Conservation (phyloP, 805 yeast genomes). For the Teunomyces atbi region DNA sequence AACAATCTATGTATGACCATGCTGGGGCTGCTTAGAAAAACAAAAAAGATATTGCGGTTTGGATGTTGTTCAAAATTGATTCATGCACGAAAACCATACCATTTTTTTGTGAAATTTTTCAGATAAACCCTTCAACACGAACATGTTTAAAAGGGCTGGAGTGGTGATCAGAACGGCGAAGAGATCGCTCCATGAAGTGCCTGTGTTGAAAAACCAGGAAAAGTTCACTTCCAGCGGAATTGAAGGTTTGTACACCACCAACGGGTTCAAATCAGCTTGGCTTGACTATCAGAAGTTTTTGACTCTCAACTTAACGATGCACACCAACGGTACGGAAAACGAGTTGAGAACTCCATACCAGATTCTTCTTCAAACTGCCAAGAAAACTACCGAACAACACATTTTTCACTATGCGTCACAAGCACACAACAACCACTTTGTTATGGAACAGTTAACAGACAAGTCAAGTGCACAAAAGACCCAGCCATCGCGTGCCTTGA, state of each 20-base stretch:
- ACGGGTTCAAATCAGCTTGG: slow-evolving; percentile 79
- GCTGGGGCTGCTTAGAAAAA: too few species aligned
- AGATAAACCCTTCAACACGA: slow-evolving; percentile 2
- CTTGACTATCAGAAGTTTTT: slow-evolving; percentile 68
- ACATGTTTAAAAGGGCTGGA: slow-evolving; percentile 7
- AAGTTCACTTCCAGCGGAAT: slow-evolving; percentile 49
- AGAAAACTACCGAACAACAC: slow-evolving; percentile 61
- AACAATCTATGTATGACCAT: background rate
- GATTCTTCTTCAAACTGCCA: slow-evolving; percentile 63
- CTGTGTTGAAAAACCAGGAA: slow-evolving; percentile 46
- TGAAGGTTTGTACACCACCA: slow-evolving; percentile 59
- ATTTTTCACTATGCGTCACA: slow-evolving; percentile 88
- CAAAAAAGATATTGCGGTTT: background rate
- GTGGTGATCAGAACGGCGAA: slow-evolving; percentile 7
- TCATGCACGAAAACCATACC: slow-evolving; percentile 3
- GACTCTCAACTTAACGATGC: slow-evolving; percentile 56
- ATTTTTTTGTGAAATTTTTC: slow-evolving; percentile 9
- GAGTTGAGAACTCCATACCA: slow-evolving; percentile 77
- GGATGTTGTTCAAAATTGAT: background rate
- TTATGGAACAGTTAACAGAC: slow-evolving; percentile 60
- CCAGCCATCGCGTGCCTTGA: slow-evolving; percentile 35
- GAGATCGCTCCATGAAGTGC: slow-evolving; percentile 60
- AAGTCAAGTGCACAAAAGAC: slow-evolving; percentile 30
- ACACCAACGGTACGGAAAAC: slow-evolving; percentile 75
- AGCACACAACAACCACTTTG: slow-evolving; percentile 88